Base-by-base conservation (phyloP, 208 protist genomes). In the Leishmania tropica region DNA sequence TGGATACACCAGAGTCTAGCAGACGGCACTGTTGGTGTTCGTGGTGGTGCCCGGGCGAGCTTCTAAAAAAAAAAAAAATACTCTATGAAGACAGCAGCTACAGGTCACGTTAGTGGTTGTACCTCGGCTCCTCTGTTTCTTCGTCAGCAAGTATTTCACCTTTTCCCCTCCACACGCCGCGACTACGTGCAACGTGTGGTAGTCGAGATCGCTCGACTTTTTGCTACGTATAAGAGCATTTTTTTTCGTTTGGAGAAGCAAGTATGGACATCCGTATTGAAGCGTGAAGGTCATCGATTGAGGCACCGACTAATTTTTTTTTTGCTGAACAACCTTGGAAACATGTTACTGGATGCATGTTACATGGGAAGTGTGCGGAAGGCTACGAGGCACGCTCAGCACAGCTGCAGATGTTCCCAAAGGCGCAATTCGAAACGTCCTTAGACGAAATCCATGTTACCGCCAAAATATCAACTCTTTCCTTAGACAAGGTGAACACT, bases 1-100 rank as follows among this genome's bases (percentile, higher is more conserved):
- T 40, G n/a, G 19, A 74, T 74, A 53, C n/a, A 64, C 40, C 35
- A 76, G 73, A 28, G 31, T 76, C 73, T 62, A n/a, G 5, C 35
- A 58, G 51, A 58, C 45, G 5, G 24, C 73, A 74, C 24, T n/a
- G 45, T n/a, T 19, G 40, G 31, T 7, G 40, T 35, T 35, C 11
- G 70, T 54, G 70, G 24, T 74, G 24, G 70, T 54, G 37, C 13
- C 19, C 42, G 28, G 45, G 37, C 2, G 10, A 28, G 7, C 10
- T 40, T 35, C 40, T 19, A 74, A 24, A 51, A 7, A 2, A 8
- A 28, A 53, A 37, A 15, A 74, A 74, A 74, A 53, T 24, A 74
- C 40, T 74, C 70, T 74, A 74, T 74, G 17, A 31, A 74, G 24
- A 45, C 40, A 74, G 13, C 28, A 74, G 45, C 37, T 28, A 37